Evolutionary conservation across 2,329 filamentous ascomycete species (phyloP).

Genomic region (Aspergillus caelatus): DNA sequence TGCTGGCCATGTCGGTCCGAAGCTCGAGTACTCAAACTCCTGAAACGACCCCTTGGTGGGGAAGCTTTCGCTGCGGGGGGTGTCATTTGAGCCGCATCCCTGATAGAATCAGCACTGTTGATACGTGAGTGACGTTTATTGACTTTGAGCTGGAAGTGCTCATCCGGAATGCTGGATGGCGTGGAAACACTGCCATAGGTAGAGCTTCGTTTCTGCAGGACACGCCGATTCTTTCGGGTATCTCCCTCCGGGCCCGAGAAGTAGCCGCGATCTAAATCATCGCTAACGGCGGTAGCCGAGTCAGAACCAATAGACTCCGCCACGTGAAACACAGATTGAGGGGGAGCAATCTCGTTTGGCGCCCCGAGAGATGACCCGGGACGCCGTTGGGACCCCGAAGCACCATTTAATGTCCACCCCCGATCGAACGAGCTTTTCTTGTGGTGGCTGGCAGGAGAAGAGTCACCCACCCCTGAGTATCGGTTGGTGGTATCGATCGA

Average conservation of each 20-base stretch:
- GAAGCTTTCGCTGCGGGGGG: constrained; percentile 65
- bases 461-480: constrained; percentile 30
- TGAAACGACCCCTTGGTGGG: constrained; percentile 54
- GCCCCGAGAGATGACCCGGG: constrained; percentile 38
- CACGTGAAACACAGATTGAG: constrained; percentile 23
- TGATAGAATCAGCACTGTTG: constrained; percentile 75
- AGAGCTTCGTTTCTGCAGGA: constrained; percentile 73
- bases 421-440: constrained; percentile 63
- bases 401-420: constrained; percentile 57
- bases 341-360: constrained; percentile 21
- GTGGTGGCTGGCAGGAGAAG: constrained; percentile 46
- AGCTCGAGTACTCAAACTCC: constrained; percentile 63
- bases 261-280: constrained; percentile 82
- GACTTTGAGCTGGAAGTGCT: constrained; percentile 67
- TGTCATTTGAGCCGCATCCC: constrained; percentile 55
- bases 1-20: constrained; percentile 44
- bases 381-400: constrained; percentile 29
- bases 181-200: constrained; percentile 58
- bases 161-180: constrained; percentile 76
- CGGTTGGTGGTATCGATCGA: constrained; percentile 71
- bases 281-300: constrained; percentile 34
- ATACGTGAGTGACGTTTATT: constrained; percentile 75
- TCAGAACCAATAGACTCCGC: constrained; percentile 33
- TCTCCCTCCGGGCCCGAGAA: constrained; percentile 90
- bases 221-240: constrained; percentile 68